phyloP scores from a whole-genome alignment of 2,329 filamentous ascomycete species.

The Massarina eburnea region DNA sequence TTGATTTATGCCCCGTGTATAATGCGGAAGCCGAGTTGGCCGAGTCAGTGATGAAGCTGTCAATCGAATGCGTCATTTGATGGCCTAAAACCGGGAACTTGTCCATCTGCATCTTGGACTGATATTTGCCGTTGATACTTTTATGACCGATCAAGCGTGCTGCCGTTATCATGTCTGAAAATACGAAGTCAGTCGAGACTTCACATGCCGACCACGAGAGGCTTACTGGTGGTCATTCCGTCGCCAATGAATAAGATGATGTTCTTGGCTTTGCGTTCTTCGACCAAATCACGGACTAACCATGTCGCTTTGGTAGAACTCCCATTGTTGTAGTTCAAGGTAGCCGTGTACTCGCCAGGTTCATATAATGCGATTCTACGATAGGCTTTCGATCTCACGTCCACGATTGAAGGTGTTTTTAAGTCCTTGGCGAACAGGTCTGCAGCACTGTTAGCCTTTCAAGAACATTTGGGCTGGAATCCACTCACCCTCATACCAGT shows the following conservation, averaged over 20 bases:
- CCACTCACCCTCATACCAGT: conserved; percentile 71
- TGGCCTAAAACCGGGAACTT: conserved; percentile 84
- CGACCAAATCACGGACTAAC: conserved; percentile 71
- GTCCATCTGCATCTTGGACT: conserved; percentile 74
- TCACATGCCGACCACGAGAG: no score
- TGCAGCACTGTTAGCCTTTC: conserved; percentile 16
- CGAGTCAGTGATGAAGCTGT: conserved; percentile 82
- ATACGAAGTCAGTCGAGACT: no score
- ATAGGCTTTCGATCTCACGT: conserved; percentile 79
- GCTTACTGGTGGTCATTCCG: conserved; percentile 67
- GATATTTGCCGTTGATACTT: conserved; percentile 81
- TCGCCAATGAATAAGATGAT: conserved; percentile 82
- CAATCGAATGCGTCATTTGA: conserved; percentile 85
- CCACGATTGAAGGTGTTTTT: conserved; percentile 69
- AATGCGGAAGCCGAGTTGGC: conserved; percentile 82
- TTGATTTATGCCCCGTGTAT: conserved; percentile 82
- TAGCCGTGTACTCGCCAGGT: conserved; percentile 77
- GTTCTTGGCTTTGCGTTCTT: conserved; percentile 77
- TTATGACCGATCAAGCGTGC: conserved; percentile 80
- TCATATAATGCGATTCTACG: conserved; percentile 74
- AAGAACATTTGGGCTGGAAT: background rate
- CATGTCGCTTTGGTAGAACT: conserved; percentile 73
- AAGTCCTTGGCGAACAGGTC: conserved; percentile 77
- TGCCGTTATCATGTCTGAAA: conserved; percentile 79
- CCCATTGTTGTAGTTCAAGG: conserved; percentile 72